Conservation (phyloP, 306 rosid species). For the Cucumis hystrix region DNA sequence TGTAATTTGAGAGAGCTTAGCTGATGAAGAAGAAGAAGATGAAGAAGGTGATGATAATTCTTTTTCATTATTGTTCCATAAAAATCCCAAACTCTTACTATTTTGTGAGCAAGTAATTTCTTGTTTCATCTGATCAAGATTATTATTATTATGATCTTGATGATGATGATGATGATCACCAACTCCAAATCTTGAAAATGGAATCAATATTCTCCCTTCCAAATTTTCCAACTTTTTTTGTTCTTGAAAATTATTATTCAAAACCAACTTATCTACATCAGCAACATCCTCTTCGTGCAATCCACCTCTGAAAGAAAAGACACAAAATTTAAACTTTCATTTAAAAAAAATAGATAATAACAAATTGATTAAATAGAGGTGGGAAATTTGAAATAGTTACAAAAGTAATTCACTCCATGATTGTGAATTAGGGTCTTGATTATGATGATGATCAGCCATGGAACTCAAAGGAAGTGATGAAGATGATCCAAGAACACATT, state of each 20-base stretch:
- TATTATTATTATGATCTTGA: neutral
- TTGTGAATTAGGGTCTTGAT: conserved; percentile 2
- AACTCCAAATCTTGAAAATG: conserved; percentile 3
- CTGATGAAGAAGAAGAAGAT: neutral
- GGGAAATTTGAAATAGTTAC: neutral
- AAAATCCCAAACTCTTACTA: neutral
- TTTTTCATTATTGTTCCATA: neutral
- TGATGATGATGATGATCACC: neutral
- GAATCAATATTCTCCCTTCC: neutral
- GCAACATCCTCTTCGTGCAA: neutral
- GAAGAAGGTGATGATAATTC: neutral
- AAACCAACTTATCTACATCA: neutral
- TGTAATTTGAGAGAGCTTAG: neutral
- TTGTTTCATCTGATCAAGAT: neutral
- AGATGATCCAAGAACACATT: conserved; percentile 5
- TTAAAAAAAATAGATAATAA: neutral
- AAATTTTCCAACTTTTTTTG: conserved; percentile 1
- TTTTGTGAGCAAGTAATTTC: neutral
- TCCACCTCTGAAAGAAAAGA: conserved; percentile 2
- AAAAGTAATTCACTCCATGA: conserved; percentile 7
- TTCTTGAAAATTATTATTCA: conserved; percentile 5
- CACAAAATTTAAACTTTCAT: neutral
- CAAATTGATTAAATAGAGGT: neutral
- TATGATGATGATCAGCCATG: neutral
- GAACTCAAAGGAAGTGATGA: neutral